These are phyloP conservation scores for Bodo saltans DNA, from an alignment of 78 protist species.

Conservation along the genomic window DNA sequence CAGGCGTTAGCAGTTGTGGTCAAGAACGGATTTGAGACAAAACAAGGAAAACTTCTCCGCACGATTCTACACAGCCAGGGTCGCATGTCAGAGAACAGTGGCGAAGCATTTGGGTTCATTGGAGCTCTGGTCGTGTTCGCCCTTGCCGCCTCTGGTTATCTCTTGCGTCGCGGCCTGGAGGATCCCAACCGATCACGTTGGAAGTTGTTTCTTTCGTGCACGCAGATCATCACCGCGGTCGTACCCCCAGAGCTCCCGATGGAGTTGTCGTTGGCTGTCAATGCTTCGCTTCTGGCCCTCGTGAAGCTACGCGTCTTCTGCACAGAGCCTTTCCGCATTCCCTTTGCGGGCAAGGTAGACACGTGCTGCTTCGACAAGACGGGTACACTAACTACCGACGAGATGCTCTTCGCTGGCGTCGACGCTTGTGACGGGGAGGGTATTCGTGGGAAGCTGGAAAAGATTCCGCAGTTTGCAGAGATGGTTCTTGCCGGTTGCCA, in stretches of 20 bases:
- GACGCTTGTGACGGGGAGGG: slow-evolving; percentile 14
- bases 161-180: slow-evolving; percentile 50
- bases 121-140: slow-evolving; percentile 83
- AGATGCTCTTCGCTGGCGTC: slow-evolving; percentile 71
- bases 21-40: slow-evolving; percentile 80
- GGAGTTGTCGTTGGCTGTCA: slow-evolving; percentile 94
- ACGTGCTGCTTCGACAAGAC: slow-evolving; percentile 99
- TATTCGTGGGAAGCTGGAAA: background rate
- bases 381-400: slow-evolving; percentile 94
- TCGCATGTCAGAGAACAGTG: slow-evolving; percentile 67
- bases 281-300: slow-evolving; percentile 60
- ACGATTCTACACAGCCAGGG: slow-evolving; percentile 80
- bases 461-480: background rate
- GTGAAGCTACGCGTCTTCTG: slow-evolving; percentile 81
- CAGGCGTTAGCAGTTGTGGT: slow-evolving; percentile 54
- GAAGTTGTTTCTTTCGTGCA: slow-evolving; percentile 82
- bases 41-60: slow-evolving; percentile 88
- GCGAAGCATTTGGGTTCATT: slow-evolving; percentile 80
- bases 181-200: slow-evolving; percentile 47
- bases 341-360: slow-evolving; percentile 92
- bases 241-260: slow-evolving; percentile 99
- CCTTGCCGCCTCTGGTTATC: slow-evolving; percentile 73
- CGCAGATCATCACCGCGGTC: slow-evolving; percentile 87
- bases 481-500: slow-evolving; percentile 81
- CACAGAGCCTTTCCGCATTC: slow-evolving; percentile 99